Conservation (phyloP, 257 asterid genomes). For the Solanum piurae region DNA sequence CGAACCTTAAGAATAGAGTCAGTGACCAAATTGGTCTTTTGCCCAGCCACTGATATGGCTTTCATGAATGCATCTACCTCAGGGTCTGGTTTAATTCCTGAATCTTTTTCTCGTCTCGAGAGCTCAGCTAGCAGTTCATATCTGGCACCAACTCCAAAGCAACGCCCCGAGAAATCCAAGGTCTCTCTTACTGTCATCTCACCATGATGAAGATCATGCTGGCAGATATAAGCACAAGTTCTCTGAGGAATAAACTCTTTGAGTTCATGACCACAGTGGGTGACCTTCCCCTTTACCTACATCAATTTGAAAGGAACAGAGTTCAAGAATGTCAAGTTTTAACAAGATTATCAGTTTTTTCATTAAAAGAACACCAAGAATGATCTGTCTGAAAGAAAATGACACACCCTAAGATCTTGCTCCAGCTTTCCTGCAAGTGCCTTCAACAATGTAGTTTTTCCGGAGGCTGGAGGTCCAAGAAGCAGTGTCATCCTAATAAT, state of each 20-base stretch:
- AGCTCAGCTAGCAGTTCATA: constrained; percentile 78
- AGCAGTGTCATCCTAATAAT: constrained; percentile 75
- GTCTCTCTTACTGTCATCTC: constrained; percentile 96
- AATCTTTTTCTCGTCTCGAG: constrained; percentile 69
- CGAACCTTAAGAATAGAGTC: constrained; percentile 53
- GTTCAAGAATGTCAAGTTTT: neutral
- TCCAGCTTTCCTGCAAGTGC: constrained; percentile 81
- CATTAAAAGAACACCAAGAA: neutral
- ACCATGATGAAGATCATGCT: constrained; percentile 87
- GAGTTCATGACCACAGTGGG: constrained; percentile 84
- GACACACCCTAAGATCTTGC: constrained; percentile 40
- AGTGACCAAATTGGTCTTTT: constrained; percentile 45
- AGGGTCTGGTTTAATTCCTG: constrained; percentile 85
- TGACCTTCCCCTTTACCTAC: constrained; percentile 60
- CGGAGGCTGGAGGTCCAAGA: constrained; percentile 95
- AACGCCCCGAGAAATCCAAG: constrained; percentile 73
- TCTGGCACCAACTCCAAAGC: constrained; percentile 89
- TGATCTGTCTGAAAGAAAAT: neutral
- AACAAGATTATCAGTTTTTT: neutral
- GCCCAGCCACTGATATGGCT: constrained; percentile 60
- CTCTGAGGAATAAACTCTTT: constrained; percentile 78
- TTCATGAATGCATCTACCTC: constrained; percentile 94
- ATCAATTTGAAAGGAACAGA: neutral
- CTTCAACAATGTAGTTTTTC: constrained; percentile 73
- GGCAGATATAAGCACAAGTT: constrained; percentile 85